Evolutionary conservation across 495 filamentous ascomycete genomes (phyloP), one percentile per base, ranked within the genome.

Genomic region (Podospora didyma): DNA sequence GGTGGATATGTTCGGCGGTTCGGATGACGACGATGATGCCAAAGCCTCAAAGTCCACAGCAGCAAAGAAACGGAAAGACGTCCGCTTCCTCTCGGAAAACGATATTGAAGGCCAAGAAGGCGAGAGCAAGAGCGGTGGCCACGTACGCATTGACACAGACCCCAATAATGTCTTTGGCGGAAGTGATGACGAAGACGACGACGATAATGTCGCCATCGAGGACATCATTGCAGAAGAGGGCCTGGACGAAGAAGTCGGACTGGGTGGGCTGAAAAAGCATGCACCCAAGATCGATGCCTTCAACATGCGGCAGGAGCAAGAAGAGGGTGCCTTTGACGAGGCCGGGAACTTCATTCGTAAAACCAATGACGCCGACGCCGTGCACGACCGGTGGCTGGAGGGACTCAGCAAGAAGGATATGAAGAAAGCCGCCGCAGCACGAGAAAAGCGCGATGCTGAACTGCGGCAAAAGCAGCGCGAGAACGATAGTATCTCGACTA

Each of bases 231-330:
- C 84, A 46, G 85, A 88, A 53, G 82, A 81, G 17, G 87, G 84
- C 2, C 62, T 95, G 4, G 92, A 96, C 62, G 86, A 90, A 48
- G 94, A 97, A 69, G 73, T 98, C 28, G 95, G 95, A 2, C 86
- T 88, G 2, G 95, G 94, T 7, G 86, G 85, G 1, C 86, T 92
- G 62, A 97, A 97, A 72, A 92, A 88, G 67, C 90, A 96, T 69
- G 95, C 95, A 16, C 94, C 94, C n/a, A 86, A 94, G 62, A 78
- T 97, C 23, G 94, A 97, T 71, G 94, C 92, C 0, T 98, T 98
- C 79, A 96, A 98, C 65, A 92, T 98, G 83, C 84, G 80, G 48
- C 73, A 78, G 5, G 94, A 98, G 71, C 85, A 92, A 65, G 95
- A 98, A 68, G 94, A 97, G 65, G 94, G 94, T 0, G 78, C 83